Evolutionary conservation across 2,329 filamentous ascomycete genomes (phyloP), one percentile per base, ranked within the genome.

Genomic region (Penicillium sp.): DNA sequence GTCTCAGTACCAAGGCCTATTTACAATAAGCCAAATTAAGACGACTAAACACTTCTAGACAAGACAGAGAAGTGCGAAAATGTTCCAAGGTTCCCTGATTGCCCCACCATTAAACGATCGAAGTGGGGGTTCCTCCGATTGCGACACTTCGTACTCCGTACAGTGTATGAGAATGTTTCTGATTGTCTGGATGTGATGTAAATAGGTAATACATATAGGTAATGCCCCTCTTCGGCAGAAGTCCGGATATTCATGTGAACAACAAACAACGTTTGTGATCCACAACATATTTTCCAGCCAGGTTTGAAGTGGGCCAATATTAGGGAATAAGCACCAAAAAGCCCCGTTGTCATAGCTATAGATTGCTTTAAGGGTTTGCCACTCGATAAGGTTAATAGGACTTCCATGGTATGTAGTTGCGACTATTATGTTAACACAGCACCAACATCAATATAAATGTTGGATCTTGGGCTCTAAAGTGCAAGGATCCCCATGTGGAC

Each of bases 401-500:
- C 37, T 49, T 19, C 50, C 51, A 54, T 22, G 51, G 36, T 49
- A 35, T 26, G 10, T 12, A 28, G n/a, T n/a, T n/a, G n/a, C n/a
- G 28, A 8, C 26, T 26, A 31, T 31, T 12, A 31, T 31, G 5
- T 31, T 11, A 31, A 31, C 30, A 2, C 12, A 12, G 14, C 12
- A 33, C 14, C 14, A 2, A 25, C 17, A 10, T n/a, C 28, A 33
- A 17, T 12, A 19, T 28, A 33, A 22, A 25, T n/a, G 4, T 38
- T 33, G 3, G 43, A 35, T 25, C 33, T 48, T 19, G 19, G 28
- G 35, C n/a, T 26, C 11, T 9, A 31, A 28, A 51, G 28, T 50
- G 48, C 57, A 31, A 17, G 16, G 22, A 37, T 30, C 50, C 26
- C 59, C 61, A 61, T 53, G 57, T 62, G 59, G 61, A 38, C 51